Conservation (phyloP, 1,284 basidiomycete genomes). For the Caloboletus firmus region DNA sequence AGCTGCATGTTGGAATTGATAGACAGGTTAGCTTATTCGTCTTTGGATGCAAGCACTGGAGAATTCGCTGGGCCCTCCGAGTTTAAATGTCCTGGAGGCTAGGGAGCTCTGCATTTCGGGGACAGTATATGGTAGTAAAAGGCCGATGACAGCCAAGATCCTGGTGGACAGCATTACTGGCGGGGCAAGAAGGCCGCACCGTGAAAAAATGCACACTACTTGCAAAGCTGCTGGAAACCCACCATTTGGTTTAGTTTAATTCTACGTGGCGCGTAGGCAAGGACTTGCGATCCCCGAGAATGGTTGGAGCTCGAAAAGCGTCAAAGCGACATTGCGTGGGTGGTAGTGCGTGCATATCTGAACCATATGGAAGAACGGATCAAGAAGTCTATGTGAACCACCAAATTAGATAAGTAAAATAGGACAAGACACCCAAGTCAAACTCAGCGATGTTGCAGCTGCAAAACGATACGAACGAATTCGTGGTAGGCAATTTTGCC, state of each 20-base stretch:
- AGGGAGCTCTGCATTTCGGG: neutral
- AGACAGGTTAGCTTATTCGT: neutral
- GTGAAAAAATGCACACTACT: neutral
- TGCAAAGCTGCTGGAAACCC: neutral
- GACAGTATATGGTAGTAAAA: neutral
- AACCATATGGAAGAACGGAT: neutral
- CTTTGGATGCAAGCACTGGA: neutral
- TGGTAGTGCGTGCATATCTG: neutral
- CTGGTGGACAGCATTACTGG: neutral
- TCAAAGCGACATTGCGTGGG: neutral
- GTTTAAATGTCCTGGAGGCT: constrained; percentile 12
- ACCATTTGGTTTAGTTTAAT: neutral
- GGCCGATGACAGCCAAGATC: neutral
- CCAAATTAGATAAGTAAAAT: neutral
- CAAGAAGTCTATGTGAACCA: neutral
- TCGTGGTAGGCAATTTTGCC: constrained; percentile 26
- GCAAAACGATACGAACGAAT: constrained; percentile 18
- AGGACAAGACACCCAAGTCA: neutral
- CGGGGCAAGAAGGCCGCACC: constrained; percentile 5
- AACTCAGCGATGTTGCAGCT: neutral
- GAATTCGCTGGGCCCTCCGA: neutral
- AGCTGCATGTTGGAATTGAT: constrained; percentile 18
- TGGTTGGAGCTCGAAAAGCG: neutral
- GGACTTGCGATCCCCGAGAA: neutral
- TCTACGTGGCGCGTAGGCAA: neutral